Evolutionary conservation across 2,329 filamentous ascomycete species (phyloP), one percentile per base, ranked within the genome.

Genomic region (Bretziella fagacearum): DNA sequence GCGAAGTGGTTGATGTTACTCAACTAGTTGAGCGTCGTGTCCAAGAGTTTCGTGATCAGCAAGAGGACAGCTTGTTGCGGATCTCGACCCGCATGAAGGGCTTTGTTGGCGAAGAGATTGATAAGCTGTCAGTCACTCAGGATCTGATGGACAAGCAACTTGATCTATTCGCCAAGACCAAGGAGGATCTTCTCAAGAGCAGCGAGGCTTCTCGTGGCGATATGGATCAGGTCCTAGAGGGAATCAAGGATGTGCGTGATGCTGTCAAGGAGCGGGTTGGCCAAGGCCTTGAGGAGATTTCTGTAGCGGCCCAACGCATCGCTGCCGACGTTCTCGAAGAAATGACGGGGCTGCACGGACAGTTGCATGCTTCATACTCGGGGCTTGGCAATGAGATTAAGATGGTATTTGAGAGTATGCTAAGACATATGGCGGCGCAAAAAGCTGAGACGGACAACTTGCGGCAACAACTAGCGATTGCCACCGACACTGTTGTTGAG

Each of bases 221-320:
- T 48, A 86, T 95, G 83, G 87, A 95, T 55, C 68, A 74, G n/a
- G 80, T 94, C 1, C 69, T 98, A 7, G 84, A 91, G 56, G 89
- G 44, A 15, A 49, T 49, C 6, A 44, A 93, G 59, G 77, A 74
- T n/a, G 70, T 96, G 20, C 77, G 89, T 18, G 83, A 94, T 59
- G 79, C 84, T 46, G 84, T 96, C 44, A 95, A 95, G 66, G 37
- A 46, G 7, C 44, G 44, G 3, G 48, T 51, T 10, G 45, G 45
- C 17, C 35, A 48, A n/a, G 43, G 45, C 22, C 20, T 48, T 32
- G 29, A 45, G 6, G 45, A 48, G 42, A 51, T 48, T 20, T 45
- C 41, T 15, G 44, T 26, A 3, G 44, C 48, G 2, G 43, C 48
- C 6, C 43, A 47, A 37, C 36, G 39, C 13, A 47, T 47, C 25